Conservation (phyloP, 2,329 filamentous ascomycete genomes). For the Fusarium bulbicola region DNA sequence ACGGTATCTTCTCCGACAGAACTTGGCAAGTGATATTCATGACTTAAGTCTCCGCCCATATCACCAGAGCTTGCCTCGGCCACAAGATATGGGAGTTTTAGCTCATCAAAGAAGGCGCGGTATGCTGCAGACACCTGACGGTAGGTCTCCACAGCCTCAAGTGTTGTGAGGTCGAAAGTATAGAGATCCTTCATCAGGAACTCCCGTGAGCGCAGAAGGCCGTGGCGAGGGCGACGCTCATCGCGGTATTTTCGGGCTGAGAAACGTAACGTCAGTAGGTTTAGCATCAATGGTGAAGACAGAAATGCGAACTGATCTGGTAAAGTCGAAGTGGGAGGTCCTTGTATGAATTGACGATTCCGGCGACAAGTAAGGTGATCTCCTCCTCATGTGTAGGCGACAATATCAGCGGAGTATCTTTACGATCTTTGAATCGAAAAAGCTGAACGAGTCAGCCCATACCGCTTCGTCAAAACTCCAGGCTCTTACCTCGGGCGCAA, state of each 20-base stretch:
- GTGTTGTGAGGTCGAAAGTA: constrained; percentile 80
- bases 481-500: constrained; percentile 72
- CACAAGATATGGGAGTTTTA: constrained; percentile 84
- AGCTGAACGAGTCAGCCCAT: constrained; percentile 63
- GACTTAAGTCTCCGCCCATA: constrained; percentile 92
- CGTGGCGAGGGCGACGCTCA: constrained; percentile 87
- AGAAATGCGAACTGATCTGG: constrained; percentile 73
- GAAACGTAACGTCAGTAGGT: constrained; percentile 34
- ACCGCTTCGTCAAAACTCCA: neutral
- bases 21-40: constrained; percentile 91
- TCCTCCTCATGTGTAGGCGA: constrained; percentile 97
- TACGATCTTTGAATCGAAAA: constrained; percentile 83
- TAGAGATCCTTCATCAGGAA: constrained; percentile 99
- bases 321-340: constrained; percentile 87
- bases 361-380: constrained; percentile 82
- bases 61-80: constrained; percentile 94
- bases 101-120: constrained; percentile 77
- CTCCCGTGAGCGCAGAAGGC: constrained; percentile 85
- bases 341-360: constrained; percentile 81
- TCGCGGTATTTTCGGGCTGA: constrained; percentile 92
- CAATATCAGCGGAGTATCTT: constrained; percentile 76
- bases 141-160: constrained; percentile 83
- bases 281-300: neutral
- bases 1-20: constrained; percentile 86
- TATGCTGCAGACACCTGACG: constrained; percentile 78